Evolutionary conservation across 352 stramenopile species (phyloP), one percentile per base, ranked within the genome.

Genomic region (Globisporangium lucens): DNA sequence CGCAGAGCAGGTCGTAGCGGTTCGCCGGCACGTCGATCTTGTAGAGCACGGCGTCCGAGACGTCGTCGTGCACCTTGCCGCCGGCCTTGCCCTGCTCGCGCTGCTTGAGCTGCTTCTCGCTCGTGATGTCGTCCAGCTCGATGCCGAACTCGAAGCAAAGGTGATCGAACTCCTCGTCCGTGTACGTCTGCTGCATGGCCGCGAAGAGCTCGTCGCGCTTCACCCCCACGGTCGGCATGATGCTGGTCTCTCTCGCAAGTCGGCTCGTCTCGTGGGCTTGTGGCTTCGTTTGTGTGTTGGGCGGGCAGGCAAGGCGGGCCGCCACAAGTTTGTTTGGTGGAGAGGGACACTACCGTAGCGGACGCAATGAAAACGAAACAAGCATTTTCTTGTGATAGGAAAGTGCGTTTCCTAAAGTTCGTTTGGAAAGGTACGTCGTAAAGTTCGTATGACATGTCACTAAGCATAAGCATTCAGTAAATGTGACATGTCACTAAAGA

Each of bases 111-210:
- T 92, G 82, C 59, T 87, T 88, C 69, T 94, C 87, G 72, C 82
- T 94, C 74, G 89, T 96, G 62, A 97, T 89, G 70, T 96, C 87
- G 72, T 96, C 89, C 66, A 99, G 80, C 76, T 99, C 98, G 67
- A 99, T 98, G 63, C 98, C 98, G 75, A 99, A 99, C 85, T 99
- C 97, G 79, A 99, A 99, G 83, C 97, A 99, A 22, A 99, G 87
- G 68, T 99, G 90, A 73, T 99, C 97, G 80, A 99, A 99, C 76
- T 99, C 97, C 65, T 99, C 90, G 75, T 97, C 95, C 58, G 97
- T 99, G 89, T 98, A 99, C 56, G 78, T 94, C 77, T 98, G 89
- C 68, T 96, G 96, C 69, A 99, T 87, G 76, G 97, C 94, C 72
- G 89, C 82, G 81, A 99, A 99, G 58, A 99, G 87, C 68, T 98